Evolutionary conservation across 1,139 yeast genomes (phyloP).

Genomic region (Pichia sp.): DNA sequence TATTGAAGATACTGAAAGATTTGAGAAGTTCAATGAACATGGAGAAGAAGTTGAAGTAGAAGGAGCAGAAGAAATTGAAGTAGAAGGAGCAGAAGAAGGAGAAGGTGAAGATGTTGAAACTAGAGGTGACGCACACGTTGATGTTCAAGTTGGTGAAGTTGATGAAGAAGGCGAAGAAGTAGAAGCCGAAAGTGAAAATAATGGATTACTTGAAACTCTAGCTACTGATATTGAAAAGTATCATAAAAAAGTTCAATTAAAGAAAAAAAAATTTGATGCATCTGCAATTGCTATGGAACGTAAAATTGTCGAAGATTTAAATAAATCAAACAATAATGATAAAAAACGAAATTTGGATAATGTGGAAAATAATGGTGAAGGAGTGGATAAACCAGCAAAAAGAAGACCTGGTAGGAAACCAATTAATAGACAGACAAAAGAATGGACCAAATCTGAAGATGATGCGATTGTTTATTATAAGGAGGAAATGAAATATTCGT

Average conservation of each 20-base stretch:
- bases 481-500: constrained; percentile 32
- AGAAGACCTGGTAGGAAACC: background rate
- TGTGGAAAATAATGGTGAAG: background rate
- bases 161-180: constrained; percentile 3
- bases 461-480: constrained; percentile 33
- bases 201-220: constrained; percentile 20
- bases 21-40: no score
- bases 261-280: constrained; percentile 14
- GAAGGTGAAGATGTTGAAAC: constrained; percentile 1
- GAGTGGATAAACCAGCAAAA: background rate
- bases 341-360: background rate
- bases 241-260: constrained; percentile 25
- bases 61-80: background rate
- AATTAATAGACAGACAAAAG: background rate
- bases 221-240: constrained; percentile 26
- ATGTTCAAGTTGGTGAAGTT: background rate
- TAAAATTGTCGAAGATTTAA: constrained; percentile 7
- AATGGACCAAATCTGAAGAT: constrained; percentile 36
- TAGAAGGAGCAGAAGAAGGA: background rate
- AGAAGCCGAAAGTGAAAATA: constrained; percentile 2
- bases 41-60: no score
- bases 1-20: background rate
- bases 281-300: constrained; percentile 12
- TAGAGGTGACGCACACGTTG: no score
- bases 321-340: background rate